phyloP scores from a whole-genome alignment of 2,329 filamentous ascomycete species.

The Hypoxylon sp. region DNA sequence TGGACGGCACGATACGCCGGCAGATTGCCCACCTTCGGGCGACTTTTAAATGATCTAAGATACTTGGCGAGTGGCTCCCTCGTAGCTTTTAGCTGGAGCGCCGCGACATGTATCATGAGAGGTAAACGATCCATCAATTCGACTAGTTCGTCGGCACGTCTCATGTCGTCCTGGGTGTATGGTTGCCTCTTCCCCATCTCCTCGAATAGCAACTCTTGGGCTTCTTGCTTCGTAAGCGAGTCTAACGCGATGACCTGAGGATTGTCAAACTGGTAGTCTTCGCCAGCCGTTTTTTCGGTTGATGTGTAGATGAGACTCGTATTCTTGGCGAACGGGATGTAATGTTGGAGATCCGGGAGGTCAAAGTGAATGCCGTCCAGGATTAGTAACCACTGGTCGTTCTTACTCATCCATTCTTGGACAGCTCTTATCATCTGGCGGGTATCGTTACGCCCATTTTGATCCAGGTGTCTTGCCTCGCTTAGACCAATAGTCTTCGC shows the following conservation, averaged over 20 bases:
- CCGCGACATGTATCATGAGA: slow-evolving; percentile 75
- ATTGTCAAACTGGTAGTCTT: slow-evolving; percentile 69
- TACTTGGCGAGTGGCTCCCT: slow-evolving; percentile 72
- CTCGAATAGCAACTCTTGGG: slow-evolving; percentile 69
- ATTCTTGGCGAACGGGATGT: slow-evolving; percentile 72
- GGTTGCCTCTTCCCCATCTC: slow-evolving; percentile 71
- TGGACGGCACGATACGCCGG: slow-evolving; percentile 61
- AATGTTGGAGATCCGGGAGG: slow-evolving; percentile 65
- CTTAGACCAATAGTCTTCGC: slow-evolving; percentile 66
- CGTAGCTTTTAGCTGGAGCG: slow-evolving; percentile 70
- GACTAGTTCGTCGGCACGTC: slow-evolving; percentile 71
- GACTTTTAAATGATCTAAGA: slow-evolving; percentile 66
- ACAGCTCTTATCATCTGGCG: slow-evolving; percentile 67
- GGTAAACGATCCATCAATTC: slow-evolving; percentile 73
- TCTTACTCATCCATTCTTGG: slow-evolving; percentile 69
- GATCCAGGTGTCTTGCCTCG: slow-evolving; percentile 56
- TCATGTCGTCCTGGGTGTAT: slow-evolving; percentile 64
- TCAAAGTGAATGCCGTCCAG: slow-evolving; percentile 75
- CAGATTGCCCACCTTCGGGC: slow-evolving; percentile 64
- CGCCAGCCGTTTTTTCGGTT: slow-evolving; percentile 67
- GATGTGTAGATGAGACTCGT: slow-evolving; percentile 77
- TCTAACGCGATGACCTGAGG: slow-evolving; percentile 68
- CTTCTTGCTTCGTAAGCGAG: slow-evolving; percentile 66
- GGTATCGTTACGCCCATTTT: slow-evolving; percentile 54
- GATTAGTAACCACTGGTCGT: slow-evolving; percentile 74